Conservation (phyloP, 208 protist genomes). For the Acanthamoeba royreba region DNA sequence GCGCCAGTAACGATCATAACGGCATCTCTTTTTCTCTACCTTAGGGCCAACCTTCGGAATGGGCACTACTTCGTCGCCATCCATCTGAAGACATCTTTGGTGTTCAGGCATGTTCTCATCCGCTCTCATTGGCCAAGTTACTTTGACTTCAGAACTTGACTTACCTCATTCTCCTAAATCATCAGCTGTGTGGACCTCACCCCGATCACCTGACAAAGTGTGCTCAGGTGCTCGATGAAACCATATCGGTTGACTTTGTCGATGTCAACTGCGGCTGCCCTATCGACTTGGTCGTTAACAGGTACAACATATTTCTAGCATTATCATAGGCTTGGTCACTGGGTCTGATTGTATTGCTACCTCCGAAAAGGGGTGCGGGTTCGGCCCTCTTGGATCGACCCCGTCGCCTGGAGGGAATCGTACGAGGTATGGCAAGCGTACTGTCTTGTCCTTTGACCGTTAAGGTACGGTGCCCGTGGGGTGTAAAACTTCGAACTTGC, state of each 20-base stretch:
- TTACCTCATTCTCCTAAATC: background rate
- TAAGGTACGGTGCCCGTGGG: conserved; percentile 74
- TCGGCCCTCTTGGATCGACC: conserved; percentile 86
- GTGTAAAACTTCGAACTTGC: background rate
- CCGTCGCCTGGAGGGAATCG: conserved; percentile 67
- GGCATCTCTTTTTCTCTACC: background rate
- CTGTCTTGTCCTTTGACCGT: conserved; percentile 80
- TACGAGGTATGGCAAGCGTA: conserved; percentile 77
- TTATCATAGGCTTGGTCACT: background rate
- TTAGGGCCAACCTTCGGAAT: conserved; percentile 80
- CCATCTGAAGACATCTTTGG: conserved; percentile 93
- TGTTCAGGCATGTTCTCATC: conserved; percentile 83
- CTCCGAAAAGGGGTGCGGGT: conserved; percentile 67
- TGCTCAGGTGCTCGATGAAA: conserved; percentile 57
- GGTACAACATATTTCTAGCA: too few species aligned
- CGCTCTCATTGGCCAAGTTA: background rate
- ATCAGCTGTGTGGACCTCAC: conserved; percentile 52
- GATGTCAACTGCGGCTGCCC: conserved; percentile 96
- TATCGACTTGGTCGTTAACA: conserved; percentile 89
- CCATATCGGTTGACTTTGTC: conserved; percentile 88
- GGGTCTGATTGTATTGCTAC: background rate
- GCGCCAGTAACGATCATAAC: background rate
- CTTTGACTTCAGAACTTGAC: background rate
- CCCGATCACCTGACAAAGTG: conserved; percentile 47
- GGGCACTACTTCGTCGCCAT: conserved; percentile 92